These are phyloP conservation scores for Clonostachys rhizophaga DNA, from an alignment of 2,329 filamentous ascomycete species.

Conservation along the genomic window DNA sequence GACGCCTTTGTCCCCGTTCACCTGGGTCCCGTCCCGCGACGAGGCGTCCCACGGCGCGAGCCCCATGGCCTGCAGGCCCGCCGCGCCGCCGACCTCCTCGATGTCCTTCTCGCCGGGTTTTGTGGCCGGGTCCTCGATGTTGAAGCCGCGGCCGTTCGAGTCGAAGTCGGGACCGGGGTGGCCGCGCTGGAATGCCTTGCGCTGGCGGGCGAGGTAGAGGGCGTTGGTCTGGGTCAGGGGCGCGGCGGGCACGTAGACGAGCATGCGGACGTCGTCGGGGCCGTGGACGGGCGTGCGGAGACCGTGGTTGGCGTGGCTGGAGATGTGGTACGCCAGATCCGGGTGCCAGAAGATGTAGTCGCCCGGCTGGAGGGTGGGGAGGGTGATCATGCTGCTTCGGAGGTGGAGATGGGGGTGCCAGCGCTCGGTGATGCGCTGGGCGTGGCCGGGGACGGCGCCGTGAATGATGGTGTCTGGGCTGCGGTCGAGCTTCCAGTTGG, in stretches of 20 bases:
- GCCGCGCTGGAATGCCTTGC: constrained; percentile 50
- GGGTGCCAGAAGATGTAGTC: constrained; percentile 58
- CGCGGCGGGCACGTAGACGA: constrained; percentile 50
- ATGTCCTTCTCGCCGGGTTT: constrained; percentile 47
- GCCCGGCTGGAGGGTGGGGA: constrained; percentile 47
- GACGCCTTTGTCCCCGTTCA: constrained; percentile 12
- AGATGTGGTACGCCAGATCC: constrained; percentile 52
- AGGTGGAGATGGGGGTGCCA: constrained; percentile 54
- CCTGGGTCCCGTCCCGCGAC: constrained; percentile 17
- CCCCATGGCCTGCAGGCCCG: constrained; percentile 53
- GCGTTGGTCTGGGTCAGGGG: constrained; percentile 54
- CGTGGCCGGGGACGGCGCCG: constrained; percentile 52
- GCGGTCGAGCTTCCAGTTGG: constrained; percentile 37
- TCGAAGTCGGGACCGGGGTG: constrained; percentile 53
- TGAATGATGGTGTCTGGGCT: constrained; percentile 52
- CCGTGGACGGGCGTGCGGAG: constrained; percentile 16
- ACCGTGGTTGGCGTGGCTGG: constrained; percentile 24
- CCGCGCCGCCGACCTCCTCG: constrained; percentile 41
- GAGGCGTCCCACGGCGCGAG: constrained; percentile 43
- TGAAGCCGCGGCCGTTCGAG: constrained; percentile 38
- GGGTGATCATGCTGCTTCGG: constrained; percentile 47
- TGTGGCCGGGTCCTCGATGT: constrained; percentile 45
- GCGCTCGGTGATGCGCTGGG: constrained; percentile 50
- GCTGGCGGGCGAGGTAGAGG: constrained; percentile 50
- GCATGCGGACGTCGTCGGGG: constrained; percentile 32